Evolutionary conservation across 345 rosid genomes (phyloP).

Genomic region (Syzygium aromaticum): DNA sequence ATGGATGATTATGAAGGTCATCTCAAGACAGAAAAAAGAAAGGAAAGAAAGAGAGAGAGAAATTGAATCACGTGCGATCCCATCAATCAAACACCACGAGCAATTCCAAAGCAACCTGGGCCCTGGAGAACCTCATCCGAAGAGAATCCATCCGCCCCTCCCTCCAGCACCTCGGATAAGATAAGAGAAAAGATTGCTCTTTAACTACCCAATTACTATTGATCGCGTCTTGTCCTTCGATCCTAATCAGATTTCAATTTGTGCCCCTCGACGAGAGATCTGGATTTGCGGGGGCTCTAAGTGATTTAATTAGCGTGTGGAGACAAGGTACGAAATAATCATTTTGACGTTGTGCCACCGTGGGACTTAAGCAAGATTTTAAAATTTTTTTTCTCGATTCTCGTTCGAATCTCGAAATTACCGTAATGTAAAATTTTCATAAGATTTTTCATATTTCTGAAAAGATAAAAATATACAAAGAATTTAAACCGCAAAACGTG

Average conservation of each 20-base stretch:
- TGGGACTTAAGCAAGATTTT: no score
- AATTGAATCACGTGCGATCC: neutral
- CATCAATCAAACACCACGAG: neutral
- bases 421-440: no score
- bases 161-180: conserved; percentile 4
- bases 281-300: neutral
- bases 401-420: no score
- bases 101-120: neutral
- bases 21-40: neutral
- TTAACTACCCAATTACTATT: neutral
- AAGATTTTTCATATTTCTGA: no score
- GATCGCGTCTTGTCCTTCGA: neutral
- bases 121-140: conserved; percentile 5
- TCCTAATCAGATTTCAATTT: neutral
- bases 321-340: no score
- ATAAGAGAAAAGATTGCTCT: neutral
- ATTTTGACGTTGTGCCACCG: no score
- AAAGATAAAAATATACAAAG: no score
- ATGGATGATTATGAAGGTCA: neutral
- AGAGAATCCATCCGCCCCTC: conserved; percentile 6
- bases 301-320: neutral
- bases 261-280: neutral
- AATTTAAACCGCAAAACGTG: no score
- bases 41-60: neutral
- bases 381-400: no score